phyloP scores from a whole-genome alignment of 2,329 filamentous ascomycete species.

The Colletotrichum spinosum region DNA sequence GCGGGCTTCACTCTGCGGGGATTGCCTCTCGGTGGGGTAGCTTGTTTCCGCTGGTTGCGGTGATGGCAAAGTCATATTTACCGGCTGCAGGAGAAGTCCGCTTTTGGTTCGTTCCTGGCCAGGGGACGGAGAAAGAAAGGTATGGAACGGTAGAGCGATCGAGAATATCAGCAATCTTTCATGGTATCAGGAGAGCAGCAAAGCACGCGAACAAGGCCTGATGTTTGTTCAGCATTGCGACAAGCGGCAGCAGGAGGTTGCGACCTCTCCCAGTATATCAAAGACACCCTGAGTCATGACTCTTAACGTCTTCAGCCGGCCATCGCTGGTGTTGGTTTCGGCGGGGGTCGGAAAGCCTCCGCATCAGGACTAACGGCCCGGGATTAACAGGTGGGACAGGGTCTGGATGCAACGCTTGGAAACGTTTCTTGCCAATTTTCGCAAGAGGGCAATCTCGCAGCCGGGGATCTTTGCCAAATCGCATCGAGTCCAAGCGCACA shows the following conservation, averaged over 20 bases:
- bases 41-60: conserved; percentile 6
- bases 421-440: conserved; percentile 1
- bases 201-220: no score
- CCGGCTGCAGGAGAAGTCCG: not conserved
- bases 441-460: not conserved
- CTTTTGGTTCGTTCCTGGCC: not conserved
- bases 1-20: not conserved
- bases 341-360: conserved; percentile 9
- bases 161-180: no score
- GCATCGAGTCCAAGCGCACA: no score
- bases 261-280: not conserved
- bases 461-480: no score
- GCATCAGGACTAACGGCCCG: not conserved
- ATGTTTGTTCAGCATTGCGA: conserved; percentile 1
- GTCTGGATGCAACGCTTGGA: conserved; percentile 1
- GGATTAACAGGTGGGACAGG: no score
- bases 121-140: not conserved
- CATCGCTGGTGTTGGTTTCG: conserved; percentile 14
- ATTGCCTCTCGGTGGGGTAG: conserved; percentile 8
- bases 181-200: no score
- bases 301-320: conserved; percentile 10
- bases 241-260: not conserved
- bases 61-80: not conserved
- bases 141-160: no score
- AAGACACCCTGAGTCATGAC: conserved; percentile 11